These are phyloP conservation scores for Verticillium longisporum DNA, from an alignment of 2,329 filamentous ascomycete genomes.

Conservation along the genomic window DNA sequence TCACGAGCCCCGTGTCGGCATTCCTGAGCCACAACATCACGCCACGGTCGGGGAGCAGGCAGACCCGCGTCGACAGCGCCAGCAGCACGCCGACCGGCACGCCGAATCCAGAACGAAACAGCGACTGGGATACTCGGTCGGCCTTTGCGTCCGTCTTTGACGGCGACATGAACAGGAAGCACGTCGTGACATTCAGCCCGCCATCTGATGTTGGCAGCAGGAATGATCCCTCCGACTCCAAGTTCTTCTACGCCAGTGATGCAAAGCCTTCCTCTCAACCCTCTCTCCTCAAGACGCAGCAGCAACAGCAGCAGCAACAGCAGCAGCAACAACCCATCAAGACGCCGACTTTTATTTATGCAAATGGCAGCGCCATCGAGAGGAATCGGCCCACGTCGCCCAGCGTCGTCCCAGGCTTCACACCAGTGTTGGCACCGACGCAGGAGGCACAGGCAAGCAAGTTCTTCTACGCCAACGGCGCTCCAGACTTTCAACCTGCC, in stretches of 20 bases:
- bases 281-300: constrained; percentile 8
- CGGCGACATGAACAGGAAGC: constrained; percentile 16
- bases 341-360: constrained; percentile 48
- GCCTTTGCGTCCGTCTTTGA: constrained; percentile 15
- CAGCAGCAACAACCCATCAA: constrained; percentile 32
- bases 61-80: constrained; percentile 62
- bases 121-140: constrained; percentile 38
- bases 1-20: constrained; percentile 43
- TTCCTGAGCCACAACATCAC: constrained; percentile 66
- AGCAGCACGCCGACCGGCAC: constrained; percentile 60
- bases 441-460: constrained; percentile 45
- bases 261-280: constrained; percentile 35
- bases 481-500: constrained; percentile 39
- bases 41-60: constrained; percentile 69
- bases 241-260: constrained; percentile 92
- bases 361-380: constrained; percentile 40
- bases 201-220: constrained; percentile 22
- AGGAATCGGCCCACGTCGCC: constrained; percentile 23
- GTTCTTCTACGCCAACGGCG: constrained; percentile 71
- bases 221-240: constrained; percentile 41
- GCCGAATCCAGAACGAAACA: constrained; percentile 37
- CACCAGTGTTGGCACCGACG: constrained; percentile 24
- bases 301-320: constrained; percentile 34
- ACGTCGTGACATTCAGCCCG: constrained; percentile 32
- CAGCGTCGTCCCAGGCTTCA: constrained; percentile 19